Evolutionary conservation across 2,329 filamentous ascomycete species (phyloP).

Genomic region (Alternaria hordeiaustralica): DNA sequence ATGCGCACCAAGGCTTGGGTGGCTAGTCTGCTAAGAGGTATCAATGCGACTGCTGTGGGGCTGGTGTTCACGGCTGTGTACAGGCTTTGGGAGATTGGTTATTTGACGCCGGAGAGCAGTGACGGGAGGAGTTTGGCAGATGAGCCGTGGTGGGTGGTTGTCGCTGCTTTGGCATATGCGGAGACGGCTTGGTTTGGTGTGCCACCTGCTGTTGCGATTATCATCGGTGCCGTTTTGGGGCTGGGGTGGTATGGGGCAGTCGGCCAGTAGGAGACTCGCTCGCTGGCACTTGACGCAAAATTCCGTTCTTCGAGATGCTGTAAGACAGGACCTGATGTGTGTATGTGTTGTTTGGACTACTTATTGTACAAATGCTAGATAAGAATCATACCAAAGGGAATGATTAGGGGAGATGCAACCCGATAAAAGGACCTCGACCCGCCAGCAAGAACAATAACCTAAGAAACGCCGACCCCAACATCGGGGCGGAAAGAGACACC

Average conservation of each 20-base stretch:
- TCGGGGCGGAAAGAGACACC: neutral
- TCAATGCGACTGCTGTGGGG: slow-evolving; percentile 53
- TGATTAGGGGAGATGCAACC: slow-evolving; percentile 10
- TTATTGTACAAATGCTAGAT: neutral
- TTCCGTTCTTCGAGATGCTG: too few relatives aligned
- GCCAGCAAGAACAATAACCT: neutral
- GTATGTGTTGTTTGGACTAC: neutral
- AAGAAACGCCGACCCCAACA: neutral
- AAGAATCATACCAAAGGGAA: neutral
- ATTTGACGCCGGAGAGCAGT: slow-evolving; percentile 46
- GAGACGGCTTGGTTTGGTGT: slow-evolving; percentile 51
- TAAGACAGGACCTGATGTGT: neutral
- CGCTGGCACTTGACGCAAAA: neutral
- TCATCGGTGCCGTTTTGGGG: slow-evolving; percentile 49
- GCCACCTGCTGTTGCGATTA: slow-evolving; percentile 49
- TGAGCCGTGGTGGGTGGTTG: slow-evolving; percentile 56
- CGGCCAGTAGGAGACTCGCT: slow-evolving; percentile 14
- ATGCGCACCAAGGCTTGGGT: slow-evolving; percentile 46
- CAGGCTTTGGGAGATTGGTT: slow-evolving; percentile 54
- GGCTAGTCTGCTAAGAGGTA: slow-evolving; percentile 45
- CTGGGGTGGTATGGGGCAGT: slow-evolving; percentile 51
- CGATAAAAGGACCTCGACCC: slow-evolving; percentile 9
- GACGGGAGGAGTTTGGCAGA: slow-evolving; percentile 45
- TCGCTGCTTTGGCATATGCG: slow-evolving; percentile 50
- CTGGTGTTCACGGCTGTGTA: slow-evolving; percentile 56